Base-by-base conservation (phyloP, 73 alveolate species). In the Halteria grandinella region DNA sequence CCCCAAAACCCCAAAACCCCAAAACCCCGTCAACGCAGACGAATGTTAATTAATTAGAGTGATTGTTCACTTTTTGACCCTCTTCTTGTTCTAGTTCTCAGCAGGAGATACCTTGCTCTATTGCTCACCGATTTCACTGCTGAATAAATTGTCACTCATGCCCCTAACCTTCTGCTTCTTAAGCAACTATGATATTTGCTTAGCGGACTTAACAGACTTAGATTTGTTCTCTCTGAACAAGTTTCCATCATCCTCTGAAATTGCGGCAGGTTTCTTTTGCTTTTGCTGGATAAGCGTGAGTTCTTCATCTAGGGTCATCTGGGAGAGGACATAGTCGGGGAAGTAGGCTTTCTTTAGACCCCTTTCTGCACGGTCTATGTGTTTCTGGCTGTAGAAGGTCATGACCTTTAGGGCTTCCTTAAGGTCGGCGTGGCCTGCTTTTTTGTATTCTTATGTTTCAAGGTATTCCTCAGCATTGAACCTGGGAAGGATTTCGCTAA, bases 221-320 rank as follows among this genome's bases (percentile, higher is more conserved):
- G n/a, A n/a, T n/a, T n/a, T n/a, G n/a, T n/a, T n/a, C n/a, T n/a
- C n/a, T n/a, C n/a, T n/a, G n/a, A n/a, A n/a, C n/a, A n/a, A n/a
- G n/a, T n/a, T n/a, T n/a, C n/a, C n/a, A n/a, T n/a, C n/a, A n/a
- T n/a, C n/a, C n/a, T n/a, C n/a, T n/a, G n/a, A n/a, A n/a, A n/a
- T n/a, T n/a, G n/a, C n/a, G n/a, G n/a, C n/a, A n/a, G n/a, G n/a
- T n/a, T n/a, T n/a, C n/a, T n/a, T n/a, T n/a, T n/a, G n/a, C n/a
- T n/a, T n/a, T n/a, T n/a, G n/a, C n/a, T n/a, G n/a, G n/a, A n/a
- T n/a, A n/a, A n/a, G n/a, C n/a, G n/a, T n/a, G n/a, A n/a, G n/a
- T n/a, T n/a, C n/a, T n/a, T n/a, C n/a, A n/a, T n/a, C n/a, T n/a
- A 87, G 51, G 0, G 95, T 72, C 71, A 89, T 79, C 50, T 89